Evolutionary conservation across 352 stramenopile species (phyloP).

Genomic region (Pythium sukuiense): DNA sequence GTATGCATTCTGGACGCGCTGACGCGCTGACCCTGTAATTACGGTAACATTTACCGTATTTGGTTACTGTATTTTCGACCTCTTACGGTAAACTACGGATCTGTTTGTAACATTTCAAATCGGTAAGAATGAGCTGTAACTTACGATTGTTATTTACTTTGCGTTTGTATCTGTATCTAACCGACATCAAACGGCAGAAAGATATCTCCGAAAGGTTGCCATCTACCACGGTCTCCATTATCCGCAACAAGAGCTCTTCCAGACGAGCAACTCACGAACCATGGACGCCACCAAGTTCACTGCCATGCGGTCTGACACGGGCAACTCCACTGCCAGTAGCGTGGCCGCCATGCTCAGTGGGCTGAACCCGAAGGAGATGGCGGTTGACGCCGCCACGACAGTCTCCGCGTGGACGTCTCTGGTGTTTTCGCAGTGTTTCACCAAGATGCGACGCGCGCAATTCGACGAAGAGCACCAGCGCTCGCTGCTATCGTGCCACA

Average conservation of each 20-base stretch:
- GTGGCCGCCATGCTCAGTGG: constrained; percentile 25
- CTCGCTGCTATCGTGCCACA: constrained; percentile 58
- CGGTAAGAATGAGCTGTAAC: too few species aligned
- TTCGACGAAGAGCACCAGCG: constrained; percentile 77
- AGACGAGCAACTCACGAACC: neutral
- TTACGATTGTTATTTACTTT: neutral
- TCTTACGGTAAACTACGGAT: too few species aligned
- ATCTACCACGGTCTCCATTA: neutral
- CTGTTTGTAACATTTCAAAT: too few species aligned
- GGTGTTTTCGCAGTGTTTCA: constrained; percentile 59
- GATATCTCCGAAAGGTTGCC: constrained; percentile 24
- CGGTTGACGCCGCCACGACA: constrained; percentile 18
- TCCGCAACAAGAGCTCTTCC: neutral
- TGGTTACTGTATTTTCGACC: too few species aligned
- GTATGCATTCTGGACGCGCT: too few species aligned
- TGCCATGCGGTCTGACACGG: constrained; percentile 31
- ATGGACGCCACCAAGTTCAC: constrained; percentile 35
- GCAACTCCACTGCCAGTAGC: constrained; percentile 12
- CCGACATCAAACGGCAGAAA: constrained; percentile 20
- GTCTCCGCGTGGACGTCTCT: constrained; percentile 25
- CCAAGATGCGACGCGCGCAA: constrained; percentile 46
- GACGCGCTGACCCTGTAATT: too few species aligned
- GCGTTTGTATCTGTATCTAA: neutral
- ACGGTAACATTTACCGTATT: too few species aligned
- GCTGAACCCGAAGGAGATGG: constrained; percentile 27